Evolutionary conservation across 331 rosid genomes (phyloP), one percentile per base, ranked within the genome.

Genomic region (Malus hybrid): DNA sequence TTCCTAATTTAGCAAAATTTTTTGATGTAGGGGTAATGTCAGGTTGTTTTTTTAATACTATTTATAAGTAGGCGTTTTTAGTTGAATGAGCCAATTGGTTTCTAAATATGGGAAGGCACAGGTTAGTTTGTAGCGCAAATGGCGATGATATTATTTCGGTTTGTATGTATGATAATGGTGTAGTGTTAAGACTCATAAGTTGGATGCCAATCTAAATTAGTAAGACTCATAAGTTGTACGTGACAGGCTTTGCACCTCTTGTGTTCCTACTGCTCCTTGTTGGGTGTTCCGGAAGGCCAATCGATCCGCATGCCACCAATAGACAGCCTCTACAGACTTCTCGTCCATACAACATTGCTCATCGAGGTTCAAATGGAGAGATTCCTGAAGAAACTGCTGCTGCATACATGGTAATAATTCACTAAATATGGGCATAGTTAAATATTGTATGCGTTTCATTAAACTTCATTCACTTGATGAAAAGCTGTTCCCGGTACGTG

Each of bases 301-400:
- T 90, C 22, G 74, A 90, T 83, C 96, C 89, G 12, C 90, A 65
- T 70, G 81, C 76, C 65, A 71, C 78, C 70, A 73, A 32, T 59
- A 82, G 81, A 62, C 76, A 72, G 76, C 93, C 96, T 71, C 81
- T 92, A 15, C 96, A 94, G 79, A 90, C 96, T 55, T 89, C 63
- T 72, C 91, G 92, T 46, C 95, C 99, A 5, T 92, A 83, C 77
- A 94, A 94, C 74, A 20, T 94, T 73, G 99, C 97, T 6, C 99
- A 94, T 77, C 87, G 99, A 27, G 99, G 99, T 79, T 88, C 99
- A n/a, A 90, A 89, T 64, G 99, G 99, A 76, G 99, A 92, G 83
- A 16, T 94, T 79, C 99, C 99, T 15, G 99, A 94, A 85, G 99
- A 84, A 89, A 94, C 99, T 80, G 84, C 80, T 70, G 78, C 90